These are phyloP conservation scores for Plectosphaerella sp. DNA, from an alignment of 2,329 filamentous ascomycete species.

Conservation along the genomic window DNA sequence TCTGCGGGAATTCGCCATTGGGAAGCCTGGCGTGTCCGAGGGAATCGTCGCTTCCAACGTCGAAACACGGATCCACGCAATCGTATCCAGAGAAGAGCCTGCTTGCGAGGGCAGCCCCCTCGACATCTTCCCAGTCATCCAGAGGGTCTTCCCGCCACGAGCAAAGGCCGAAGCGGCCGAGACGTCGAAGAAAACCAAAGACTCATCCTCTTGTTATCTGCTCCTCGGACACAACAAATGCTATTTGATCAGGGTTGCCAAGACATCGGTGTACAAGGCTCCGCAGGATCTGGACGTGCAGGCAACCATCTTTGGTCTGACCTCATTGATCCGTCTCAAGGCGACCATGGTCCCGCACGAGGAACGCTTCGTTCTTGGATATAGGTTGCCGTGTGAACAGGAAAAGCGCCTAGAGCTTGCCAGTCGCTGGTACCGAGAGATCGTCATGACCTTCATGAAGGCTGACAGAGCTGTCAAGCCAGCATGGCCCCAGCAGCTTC, in stretches of 20 bases:
- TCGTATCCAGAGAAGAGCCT: constrained; percentile 41
- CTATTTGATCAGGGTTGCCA: constrained; percentile 46
- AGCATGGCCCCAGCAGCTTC: constrained; percentile 53
- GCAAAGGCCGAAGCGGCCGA: constrained; percentile 35
- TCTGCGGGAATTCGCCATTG: constrained; percentile 29
- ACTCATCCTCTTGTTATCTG: constrained; percentile 50
- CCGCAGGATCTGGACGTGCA: constrained; percentile 44
- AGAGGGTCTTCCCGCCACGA: constrained; percentile 35
- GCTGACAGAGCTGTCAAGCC: constrained; percentile 53
- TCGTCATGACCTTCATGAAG: constrained; percentile 49
- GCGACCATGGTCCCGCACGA: constrained; percentile 47
- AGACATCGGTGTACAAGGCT: constrained; percentile 33
- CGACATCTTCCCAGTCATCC: constrained; percentile 49
- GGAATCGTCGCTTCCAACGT: constrained; percentile 41
- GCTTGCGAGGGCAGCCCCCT: constrained; percentile 20
- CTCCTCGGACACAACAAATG: constrained; percentile 50
- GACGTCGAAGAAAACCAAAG: constrained; percentile 40
- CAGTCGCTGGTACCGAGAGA: constrained; percentile 48
- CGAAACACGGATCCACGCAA: constrained; percentile 38
- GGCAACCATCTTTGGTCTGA: constrained; percentile 46
- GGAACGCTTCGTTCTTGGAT: constrained; percentile 51
- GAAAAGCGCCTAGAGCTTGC: constrained; percentile 45
- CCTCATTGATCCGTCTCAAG: constrained; percentile 46
- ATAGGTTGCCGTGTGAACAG: constrained; percentile 32
- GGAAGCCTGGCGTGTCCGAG: constrained; percentile 24